Evolutionary conservation across 305 asterid genomes (phyloP), one percentile per base, ranked within the genome.

Genomic region (Fraxinus platypoda): DNA sequence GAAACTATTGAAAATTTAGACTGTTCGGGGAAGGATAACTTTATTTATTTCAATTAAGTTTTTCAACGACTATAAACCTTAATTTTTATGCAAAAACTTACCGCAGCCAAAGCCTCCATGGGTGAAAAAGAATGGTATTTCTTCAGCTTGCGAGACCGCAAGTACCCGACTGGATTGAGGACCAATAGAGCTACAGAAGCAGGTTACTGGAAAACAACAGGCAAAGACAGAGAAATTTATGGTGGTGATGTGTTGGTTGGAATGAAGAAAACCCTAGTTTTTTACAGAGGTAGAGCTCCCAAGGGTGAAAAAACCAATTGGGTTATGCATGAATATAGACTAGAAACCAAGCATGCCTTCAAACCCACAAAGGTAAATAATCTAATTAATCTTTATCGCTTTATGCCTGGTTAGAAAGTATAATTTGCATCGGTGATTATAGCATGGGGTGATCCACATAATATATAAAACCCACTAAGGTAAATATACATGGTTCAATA

Each of bases 101-200:
- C 34, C 13, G 37, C 88, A 94, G 98, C 89, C 0, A 94, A 93
- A 86, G 96, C 97, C 1, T 92, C 97, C 0, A 91, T 92, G 97
- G 98, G 98, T 77, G 97, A 92, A 81, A 94, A 90, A 4, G 98
- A 93, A 83, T 94, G 98, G 97, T 94, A 93, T 30, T 94, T 94
- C 83, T 94, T 94, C 80, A 93, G 93, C 90, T 82, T 89, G 35
- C 83, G 93, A 66, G 97, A 94, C 72, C 88, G 98, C 17, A 94
- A 94, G 82, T 94, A 94, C 84, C 98, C 98, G 0, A 94, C 97
- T 0, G 97, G 98, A 0, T 82, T 93, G 79, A 81, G 98, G 31
- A 93, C 95, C 2, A 94, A 94, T 76, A 85, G 98, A 21, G 97
- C 98, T 0, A 94, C 97, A 0, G 97, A 91, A 80, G 94, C 97